Conservation (phyloP, 164 flowering plant genomes). For the Chimonanthus salicifolius region DNA sequence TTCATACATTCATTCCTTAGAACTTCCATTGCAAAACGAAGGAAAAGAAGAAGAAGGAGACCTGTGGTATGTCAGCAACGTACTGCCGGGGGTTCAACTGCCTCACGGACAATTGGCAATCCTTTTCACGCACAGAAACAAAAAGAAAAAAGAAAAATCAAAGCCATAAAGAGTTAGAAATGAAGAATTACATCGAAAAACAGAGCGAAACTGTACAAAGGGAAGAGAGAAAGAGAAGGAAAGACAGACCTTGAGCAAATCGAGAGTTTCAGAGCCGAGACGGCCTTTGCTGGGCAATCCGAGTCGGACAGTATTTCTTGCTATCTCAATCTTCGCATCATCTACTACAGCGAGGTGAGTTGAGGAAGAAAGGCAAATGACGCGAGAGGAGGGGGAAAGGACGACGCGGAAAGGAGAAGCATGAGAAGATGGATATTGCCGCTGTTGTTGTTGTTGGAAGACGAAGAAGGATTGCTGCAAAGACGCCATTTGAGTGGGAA, state of each 20-base stretch:
- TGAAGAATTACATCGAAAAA: not conserved
- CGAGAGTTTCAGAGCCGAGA: constrained; percentile 77
- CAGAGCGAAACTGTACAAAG: not conserved
- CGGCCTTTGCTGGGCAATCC: constrained; percentile 97
- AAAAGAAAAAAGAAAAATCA: not conserved
- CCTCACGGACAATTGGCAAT: constrained; percentile 84
- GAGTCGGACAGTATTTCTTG: constrained; percentile 62
- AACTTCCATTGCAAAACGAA: not conserved
- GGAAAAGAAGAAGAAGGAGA: constrained; percentile 12
- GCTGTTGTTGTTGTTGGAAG: not conserved
- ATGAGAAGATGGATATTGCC: not conserved
- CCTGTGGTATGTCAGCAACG: constrained; percentile 93
- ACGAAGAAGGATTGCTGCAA: not conserved
- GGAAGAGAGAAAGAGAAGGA: not conserved
- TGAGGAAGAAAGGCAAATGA: not conserved
- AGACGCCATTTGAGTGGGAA: not conserved
- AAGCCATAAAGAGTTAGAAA: not conserved
- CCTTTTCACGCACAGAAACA: constrained; percentile 34
- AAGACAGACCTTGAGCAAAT: constrained; percentile 67
- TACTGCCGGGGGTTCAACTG: constrained; percentile 94
- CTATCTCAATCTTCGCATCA: constrained; percentile 1
- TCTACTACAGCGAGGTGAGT: not conserved
- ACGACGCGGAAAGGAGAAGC: not conserved
- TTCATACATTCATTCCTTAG: too few relatives aligned
- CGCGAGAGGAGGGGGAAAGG: not conserved